These are phyloP conservation scores for Irpex sp. DNA, from an alignment of 1,284 basidiomycete genomes.

Conservation along the genomic window DNA sequence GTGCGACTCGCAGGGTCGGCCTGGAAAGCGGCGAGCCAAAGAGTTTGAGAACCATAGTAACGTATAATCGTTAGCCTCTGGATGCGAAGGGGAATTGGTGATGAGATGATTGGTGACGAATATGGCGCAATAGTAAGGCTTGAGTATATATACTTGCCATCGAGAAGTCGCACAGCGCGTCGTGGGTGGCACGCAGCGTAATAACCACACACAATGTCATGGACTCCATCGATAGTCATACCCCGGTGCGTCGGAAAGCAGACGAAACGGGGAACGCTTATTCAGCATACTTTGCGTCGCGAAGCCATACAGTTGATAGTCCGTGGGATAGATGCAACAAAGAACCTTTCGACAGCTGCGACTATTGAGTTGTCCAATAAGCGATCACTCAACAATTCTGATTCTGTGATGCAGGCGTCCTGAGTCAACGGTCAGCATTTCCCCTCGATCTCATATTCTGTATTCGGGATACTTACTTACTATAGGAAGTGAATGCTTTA, in stretches of 20 bases:
- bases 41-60: slow-evolving; percentile 44
- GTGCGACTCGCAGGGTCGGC: slow-evolving; percentile 43
- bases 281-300: neutral
- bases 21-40: slow-evolving; percentile 39
- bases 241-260: neutral
- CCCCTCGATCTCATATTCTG: too few species aligned
- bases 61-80: too few species aligned
- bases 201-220: neutral
- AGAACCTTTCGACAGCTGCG: neutral
- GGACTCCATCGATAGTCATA: neutral
- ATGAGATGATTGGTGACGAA: neutral
- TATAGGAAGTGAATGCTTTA: too few species aligned
- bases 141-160: neutral
- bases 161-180: too few species aligned
- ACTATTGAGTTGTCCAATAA: neutral
- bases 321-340: neutral
- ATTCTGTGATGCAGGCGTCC: too few species aligned
- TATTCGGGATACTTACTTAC: too few species aligned
- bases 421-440: too few species aligned
- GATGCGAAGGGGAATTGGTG: neutral
- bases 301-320: neutral
- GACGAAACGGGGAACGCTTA: neutral
- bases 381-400: too few species aligned
- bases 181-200: too few species aligned
- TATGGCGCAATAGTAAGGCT: neutral